phyloP scores from a whole-genome alignment of 2,329 filamentous ascomycete species.

The Monosporascus sp. region DNA sequence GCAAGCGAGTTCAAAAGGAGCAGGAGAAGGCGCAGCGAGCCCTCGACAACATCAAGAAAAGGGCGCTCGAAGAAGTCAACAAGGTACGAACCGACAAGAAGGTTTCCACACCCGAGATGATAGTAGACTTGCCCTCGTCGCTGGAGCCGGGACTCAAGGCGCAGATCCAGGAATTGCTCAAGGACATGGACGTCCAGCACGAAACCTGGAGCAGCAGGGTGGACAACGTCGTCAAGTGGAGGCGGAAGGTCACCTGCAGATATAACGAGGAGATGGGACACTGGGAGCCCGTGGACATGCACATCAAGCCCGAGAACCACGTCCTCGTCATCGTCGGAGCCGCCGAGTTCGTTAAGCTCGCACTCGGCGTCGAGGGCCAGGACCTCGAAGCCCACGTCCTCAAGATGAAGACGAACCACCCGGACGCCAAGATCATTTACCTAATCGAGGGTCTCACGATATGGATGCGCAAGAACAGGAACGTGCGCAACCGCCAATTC shows the following conservation, averaged over 20 bases:
- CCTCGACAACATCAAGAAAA: conserved; percentile 57
- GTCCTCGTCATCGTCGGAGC: conserved; percentile 58
- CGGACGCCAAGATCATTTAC: conserved; percentile 55
- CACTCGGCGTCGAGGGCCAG: conserved; percentile 39
- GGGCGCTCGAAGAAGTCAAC: conserved; percentile 68
- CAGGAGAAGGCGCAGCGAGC: conserved; percentile 56
- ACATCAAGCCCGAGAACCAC: conserved; percentile 52
- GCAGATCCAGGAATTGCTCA: conserved; percentile 46
- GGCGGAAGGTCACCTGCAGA: conserved; percentile 57
- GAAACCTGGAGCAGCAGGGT: conserved; percentile 40
- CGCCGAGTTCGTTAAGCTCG: conserved; percentile 60
- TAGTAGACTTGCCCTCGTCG: conserved; percentile 60
- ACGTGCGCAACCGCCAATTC: conserved; percentile 62
- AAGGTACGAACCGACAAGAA: conserved; percentile 70
- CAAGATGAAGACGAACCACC: conserved; percentile 49
- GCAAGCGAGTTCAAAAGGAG: conserved; percentile 52
- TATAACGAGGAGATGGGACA: conserved; percentile 57
- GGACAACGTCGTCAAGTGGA: conserved; percentile 59
- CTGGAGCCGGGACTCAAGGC: conserved; percentile 43
- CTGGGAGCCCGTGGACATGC: conserved; percentile 58
- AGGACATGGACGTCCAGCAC: conserved; percentile 43
- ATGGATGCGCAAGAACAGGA: conserved; percentile 66
- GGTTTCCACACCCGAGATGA: conserved; percentile 69
- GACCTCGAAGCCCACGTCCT: conserved; percentile 55
- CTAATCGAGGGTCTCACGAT: conserved; percentile 63